Conservation (phyloP, 176 grass and related monocot species). For the Aegilops sharonensis region DNA sequence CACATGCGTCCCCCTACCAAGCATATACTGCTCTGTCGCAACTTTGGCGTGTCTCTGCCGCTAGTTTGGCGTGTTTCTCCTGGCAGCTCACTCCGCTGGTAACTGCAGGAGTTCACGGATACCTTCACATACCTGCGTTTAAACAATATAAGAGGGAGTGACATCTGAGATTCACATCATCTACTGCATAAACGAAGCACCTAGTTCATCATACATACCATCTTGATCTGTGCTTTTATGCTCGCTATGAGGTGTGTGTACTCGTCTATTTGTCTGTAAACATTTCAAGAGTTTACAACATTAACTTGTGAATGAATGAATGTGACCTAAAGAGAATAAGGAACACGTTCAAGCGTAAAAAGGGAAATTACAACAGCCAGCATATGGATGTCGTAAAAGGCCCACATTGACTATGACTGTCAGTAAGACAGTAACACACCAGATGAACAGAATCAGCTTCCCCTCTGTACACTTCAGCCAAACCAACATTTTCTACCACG, state of each 20-base stretch:
- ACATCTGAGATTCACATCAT: background rate
- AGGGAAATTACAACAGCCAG: background rate
- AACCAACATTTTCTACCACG: background rate
- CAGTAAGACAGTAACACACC: background rate
- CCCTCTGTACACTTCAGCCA: background rate
- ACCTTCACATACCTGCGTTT: conserved; percentile 72
- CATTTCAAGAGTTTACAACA: conserved; percentile 8
- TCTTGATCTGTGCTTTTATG: conserved; percentile 88
- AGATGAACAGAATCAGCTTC: background rate
- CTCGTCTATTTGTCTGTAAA: conserved; percentile 89
- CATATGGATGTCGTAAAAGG: background rate
- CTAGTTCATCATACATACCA: conserved; percentile 39
- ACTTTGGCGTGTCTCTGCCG: background rate
- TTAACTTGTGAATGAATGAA: background rate
- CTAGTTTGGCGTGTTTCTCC: background rate
- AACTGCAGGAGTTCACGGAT: conserved; percentile 73
- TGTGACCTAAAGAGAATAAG: background rate
- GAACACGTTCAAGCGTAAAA: background rate
- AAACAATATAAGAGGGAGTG: background rate
- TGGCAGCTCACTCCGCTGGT: conserved; percentile 41
- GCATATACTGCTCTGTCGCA: background rate
- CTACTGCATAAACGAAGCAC: background rate
- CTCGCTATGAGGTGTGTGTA: conserved; percentile 77
- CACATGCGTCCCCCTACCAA: background rate
- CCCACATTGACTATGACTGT: background rate